Conservation (phyloP, 768 basidiomycete genomes). For the Podaxis sp. region DNA sequence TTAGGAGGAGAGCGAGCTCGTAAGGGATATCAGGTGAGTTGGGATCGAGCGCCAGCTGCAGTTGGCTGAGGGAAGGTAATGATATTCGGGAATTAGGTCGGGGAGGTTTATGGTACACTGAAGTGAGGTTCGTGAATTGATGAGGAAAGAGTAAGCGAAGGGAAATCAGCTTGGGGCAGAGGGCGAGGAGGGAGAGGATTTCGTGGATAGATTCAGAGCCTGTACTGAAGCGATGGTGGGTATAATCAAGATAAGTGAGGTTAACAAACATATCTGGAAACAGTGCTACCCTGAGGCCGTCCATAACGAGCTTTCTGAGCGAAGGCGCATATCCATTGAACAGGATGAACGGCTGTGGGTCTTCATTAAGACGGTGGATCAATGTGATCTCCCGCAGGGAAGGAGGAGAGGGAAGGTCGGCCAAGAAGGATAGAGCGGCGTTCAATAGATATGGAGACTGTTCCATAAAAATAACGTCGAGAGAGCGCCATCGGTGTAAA, state of each 20-base stretch:
- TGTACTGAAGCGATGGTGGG: constrained; percentile 66
- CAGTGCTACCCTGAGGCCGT: constrained; percentile 67
- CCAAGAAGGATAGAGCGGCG: constrained; percentile 56
- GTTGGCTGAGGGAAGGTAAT: constrained; percentile 45
- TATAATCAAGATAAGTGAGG: constrained; percentile 65
- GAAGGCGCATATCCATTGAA: constrained; percentile 63
- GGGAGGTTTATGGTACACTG: constrained; percentile 27
- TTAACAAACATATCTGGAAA: constrained; percentile 60
- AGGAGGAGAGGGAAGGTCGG: constrained; percentile 38
- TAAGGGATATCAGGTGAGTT: constrained; percentile 52
- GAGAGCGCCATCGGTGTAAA: constrained; percentile 59
- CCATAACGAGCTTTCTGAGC: constrained; percentile 54
- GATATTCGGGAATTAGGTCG: constrained; percentile 31
- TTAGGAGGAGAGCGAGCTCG: constrained; percentile 54
- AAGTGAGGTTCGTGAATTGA: constrained; percentile 11
- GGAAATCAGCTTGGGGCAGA: constrained; percentile 52
- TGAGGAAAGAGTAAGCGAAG: constrained; percentile 55
- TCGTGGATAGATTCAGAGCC: constrained; percentile 59
- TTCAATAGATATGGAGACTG: constrained; percentile 71
- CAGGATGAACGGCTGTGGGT: constrained; percentile 62
- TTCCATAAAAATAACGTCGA: constrained; percentile 53
- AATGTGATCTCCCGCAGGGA: constrained; percentile 32
- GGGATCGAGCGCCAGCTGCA: constrained; percentile 52
- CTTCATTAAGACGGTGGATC: constrained; percentile 64
- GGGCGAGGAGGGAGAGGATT: constrained; percentile 54